A percentile compares a stretch with the other conserved stretches of the same genome.
Conservation (phyloP, 176 grass and related monocot species). For the Cenchrus purpureus region DNA sequence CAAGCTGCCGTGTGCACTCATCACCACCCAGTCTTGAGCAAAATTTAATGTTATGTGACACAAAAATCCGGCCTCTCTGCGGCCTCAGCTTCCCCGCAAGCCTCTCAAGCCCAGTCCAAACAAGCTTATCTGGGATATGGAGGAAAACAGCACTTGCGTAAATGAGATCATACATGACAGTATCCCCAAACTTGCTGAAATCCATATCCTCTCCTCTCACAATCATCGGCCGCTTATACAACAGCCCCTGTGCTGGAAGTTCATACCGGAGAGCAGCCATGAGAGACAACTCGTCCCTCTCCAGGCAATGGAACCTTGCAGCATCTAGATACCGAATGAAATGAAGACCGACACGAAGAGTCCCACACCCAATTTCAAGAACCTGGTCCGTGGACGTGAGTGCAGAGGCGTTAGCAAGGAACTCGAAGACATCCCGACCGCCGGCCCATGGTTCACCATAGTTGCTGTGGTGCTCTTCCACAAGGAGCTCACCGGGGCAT, state of each 20-base stretch:
- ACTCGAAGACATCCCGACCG: conserved; percentile 85
- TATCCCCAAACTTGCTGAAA: conserved; percentile 79
- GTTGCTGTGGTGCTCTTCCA: conserved; percentile 98
- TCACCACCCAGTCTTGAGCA: conserved; percentile 76
- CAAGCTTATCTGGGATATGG: conserved; percentile 77
- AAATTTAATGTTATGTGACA: conserved; percentile 94
- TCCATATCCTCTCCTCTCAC: conserved; percentile 87
- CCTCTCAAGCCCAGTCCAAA: conserved; percentile 88
- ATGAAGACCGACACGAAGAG: conserved; percentile 86
- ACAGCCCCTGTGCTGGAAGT: conserved; percentile 76
- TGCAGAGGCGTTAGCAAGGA: conserved; percentile 60
- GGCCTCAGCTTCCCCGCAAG: conserved; percentile 66
- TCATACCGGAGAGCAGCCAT: conserved; percentile 84
- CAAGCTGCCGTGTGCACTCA: conserved; percentile 68
- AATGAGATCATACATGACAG: conserved; percentile 81
- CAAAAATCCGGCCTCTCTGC: conserved; percentile 82
- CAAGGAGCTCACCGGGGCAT: conserved; percentile 77
- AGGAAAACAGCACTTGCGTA: conserved; percentile 92
- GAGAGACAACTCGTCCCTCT: conserved; percentile 87
- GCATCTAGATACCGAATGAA: conserved; percentile 86
- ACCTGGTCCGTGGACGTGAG: conserved; percentile 64
- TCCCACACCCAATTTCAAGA: conserved; percentile 90
- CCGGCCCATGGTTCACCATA: conserved; percentile 93
- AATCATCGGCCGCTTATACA: conserved; percentile 82
- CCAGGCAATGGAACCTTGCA: conserved; percentile 85